Evolutionary conservation across 768 basidiomycete genomes (phyloP).

Genomic region (Ramaria sp.): DNA sequence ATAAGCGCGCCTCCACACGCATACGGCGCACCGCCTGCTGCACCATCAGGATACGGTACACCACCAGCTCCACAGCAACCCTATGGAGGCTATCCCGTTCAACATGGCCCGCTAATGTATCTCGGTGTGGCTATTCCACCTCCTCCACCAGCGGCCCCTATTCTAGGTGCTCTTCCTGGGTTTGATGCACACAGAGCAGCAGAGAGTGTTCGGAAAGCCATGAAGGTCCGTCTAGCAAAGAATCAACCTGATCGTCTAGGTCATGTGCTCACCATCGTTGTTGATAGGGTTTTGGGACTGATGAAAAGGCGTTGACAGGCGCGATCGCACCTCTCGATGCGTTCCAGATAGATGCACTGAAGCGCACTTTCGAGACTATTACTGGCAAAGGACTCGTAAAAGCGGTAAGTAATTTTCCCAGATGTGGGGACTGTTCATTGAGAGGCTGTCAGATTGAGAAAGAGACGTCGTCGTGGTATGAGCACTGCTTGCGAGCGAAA

Average conservation of each 20-base stretch:
- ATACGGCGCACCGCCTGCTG: neutral
- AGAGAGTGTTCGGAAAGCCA: constrained; percentile 4
- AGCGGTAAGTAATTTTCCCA: neutral
- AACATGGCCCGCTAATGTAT: neutral
- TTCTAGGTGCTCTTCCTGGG: neutral
- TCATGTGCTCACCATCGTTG: neutral
- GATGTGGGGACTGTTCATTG: neutral
- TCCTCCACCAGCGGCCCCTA: constrained; percentile 1
- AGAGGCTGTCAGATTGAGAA: constrained; percentile 2
- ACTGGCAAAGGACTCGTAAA: constrained; percentile 2
- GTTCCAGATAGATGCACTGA: constrained; percentile 4
- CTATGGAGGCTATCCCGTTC: neutral
- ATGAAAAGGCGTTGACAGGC: constrained; percentile 5
- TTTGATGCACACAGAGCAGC: constrained; percentile 3
- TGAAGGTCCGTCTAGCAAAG: neutral
- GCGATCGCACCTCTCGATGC: constrained; percentile 6
- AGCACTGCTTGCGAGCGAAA: constrained; percentile 1
- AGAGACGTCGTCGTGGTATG: constrained; percentile 8
- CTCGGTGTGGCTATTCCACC: constrained; percentile 7
- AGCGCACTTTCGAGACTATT: neutral
- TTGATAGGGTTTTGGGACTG: constrained; percentile 6
- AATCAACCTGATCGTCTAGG: neutral
- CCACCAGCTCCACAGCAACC: neutral
- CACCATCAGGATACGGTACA: neutral
- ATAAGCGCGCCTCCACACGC: neutral